Base-by-base conservation (phyloP, 2,329 filamentous ascomycete species). In the Polytolypa hystricis region DNA sequence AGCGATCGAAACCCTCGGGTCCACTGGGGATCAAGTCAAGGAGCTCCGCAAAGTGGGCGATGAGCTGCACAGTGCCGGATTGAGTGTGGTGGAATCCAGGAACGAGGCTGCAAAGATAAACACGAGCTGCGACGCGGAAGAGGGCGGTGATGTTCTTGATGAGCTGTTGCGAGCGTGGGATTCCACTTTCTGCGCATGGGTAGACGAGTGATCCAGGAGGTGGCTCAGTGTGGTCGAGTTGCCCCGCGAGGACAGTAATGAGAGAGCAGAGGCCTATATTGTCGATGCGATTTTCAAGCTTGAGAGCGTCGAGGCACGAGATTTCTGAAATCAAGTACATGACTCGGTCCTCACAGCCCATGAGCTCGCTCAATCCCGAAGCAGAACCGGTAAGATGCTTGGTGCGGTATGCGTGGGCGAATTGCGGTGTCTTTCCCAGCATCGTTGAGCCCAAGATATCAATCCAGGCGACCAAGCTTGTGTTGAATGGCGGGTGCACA, bases 321-420 rank as follows among this genome's bases (percentile, higher is more conserved):
- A 96, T 94, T 64, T 98, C 91, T 2, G 86, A 93, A 57, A 98
- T 93, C 51, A 96, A 71, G 60, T 94, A 96, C 86, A 98, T 95
- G 62, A 96, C 82, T 15, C 79, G 78, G 62, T 98, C 91, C 46
- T 96, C 89, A 60, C 91, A 96, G 48, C 91, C 91, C 87, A 96
- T 96, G 35, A 96, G 73, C 65, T 93, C 86, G 36, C 81, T 79
- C 25, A 98, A 73, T 8, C 91, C 91, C 7, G 84, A 82, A 2
- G 66, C 64, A 4, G 70, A 63, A 16, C 67, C 65, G 33, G 60
- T 65, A 35, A 94, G 74, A 58, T 94, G 84, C 70, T 95, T 93
- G 58, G 91, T 81, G 33, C 91, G 80, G 64, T 96, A 98, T n/a
- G 82, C 84, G 64, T 95, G 84, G 4, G 91, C 86, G 54, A 95